phyloP scores from a whole-genome alignment of 345 rosid genomes.

The Psidium guajava region DNA sequence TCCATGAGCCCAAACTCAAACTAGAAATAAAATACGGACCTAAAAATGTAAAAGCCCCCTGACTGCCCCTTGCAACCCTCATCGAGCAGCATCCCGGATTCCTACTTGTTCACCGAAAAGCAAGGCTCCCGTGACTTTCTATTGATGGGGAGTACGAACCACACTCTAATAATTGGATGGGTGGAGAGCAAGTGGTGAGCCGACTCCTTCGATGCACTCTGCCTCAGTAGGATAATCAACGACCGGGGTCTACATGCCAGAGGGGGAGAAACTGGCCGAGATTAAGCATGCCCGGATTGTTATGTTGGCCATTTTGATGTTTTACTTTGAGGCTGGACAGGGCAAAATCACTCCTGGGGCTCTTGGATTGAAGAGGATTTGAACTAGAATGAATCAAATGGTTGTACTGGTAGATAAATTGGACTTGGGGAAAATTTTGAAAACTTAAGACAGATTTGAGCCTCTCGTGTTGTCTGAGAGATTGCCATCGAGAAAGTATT shows the following conservation, averaged over 20 bases:
- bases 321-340: conserved; percentile 89
- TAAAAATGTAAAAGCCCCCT: too few relatives aligned
- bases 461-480: background rate
- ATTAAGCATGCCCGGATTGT: conserved; percentile 80
- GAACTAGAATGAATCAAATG: background rate
- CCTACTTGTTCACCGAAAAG: too few relatives aligned
- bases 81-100: too few relatives aligned
- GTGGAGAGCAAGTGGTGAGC: conserved; percentile 96
- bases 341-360: conserved; percentile 91
- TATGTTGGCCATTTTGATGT: conserved; percentile 80
- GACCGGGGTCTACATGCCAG: conserved; percentile 58
- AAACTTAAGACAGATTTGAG: background rate
- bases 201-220: conserved; percentile 70
- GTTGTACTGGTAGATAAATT: background rate
- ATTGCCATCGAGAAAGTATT: background rate
- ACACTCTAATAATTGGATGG: conserved; percentile 13
- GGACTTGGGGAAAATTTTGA: background rate
- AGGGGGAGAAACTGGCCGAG: conserved; percentile 72
- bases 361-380: conserved; percentile 8
- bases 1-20: too few relatives aligned
- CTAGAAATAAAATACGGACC: too few relatives aligned
- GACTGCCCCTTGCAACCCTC: too few relatives aligned
- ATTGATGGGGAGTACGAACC: too few relatives aligned
- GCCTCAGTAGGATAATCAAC: conserved; percentile 32
- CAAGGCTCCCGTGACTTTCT: too few relatives aligned